Conservation (phyloP, 331 rosid species). For the Prunus yedoensis region DNA sequence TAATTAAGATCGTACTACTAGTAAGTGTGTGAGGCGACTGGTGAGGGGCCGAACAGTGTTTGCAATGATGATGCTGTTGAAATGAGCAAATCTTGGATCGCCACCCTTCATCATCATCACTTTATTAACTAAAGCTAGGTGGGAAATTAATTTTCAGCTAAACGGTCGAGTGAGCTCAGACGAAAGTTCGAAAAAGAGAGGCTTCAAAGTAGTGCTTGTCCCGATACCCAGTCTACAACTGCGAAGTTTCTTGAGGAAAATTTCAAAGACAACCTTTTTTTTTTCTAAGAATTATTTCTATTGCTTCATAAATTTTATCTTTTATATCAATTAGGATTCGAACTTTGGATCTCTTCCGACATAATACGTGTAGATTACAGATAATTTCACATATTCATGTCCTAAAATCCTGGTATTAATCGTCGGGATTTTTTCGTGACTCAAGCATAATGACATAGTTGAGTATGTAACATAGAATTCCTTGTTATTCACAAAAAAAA, state of each 20-base stretch:
- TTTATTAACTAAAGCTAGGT: conserved; percentile 20
- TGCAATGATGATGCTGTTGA: conserved; percentile 25
- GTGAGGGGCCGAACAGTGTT: background rate
- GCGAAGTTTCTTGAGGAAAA: background rate
- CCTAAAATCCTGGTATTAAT: too few species aligned
- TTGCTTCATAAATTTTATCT: background rate
- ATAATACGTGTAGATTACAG: too few species aligned
- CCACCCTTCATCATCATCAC: background rate
- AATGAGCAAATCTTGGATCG: conserved; percentile 9
- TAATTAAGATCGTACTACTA: too few species aligned
- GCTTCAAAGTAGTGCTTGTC: conserved; percentile 11
- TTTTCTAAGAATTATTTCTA: background rate
- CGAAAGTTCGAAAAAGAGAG: conserved; percentile 9
- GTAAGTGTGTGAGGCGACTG: background rate
- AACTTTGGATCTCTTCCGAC: too few species aligned
- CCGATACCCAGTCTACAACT: conserved; percentile 9
- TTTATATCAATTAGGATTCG: background rate
- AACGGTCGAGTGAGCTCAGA: conserved; percentile 21
- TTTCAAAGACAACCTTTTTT: background rate
- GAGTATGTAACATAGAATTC: too few species aligned
- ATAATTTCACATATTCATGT: too few species aligned
- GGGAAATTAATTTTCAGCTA: conserved; percentile 21
- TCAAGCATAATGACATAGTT: too few species aligned
- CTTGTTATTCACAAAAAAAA: too few species aligned
- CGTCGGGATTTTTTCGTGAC: too few species aligned